Conservation (phyloP, 1,284 basidiomycete species). For the Cryptococcus amylolentus region DNA sequence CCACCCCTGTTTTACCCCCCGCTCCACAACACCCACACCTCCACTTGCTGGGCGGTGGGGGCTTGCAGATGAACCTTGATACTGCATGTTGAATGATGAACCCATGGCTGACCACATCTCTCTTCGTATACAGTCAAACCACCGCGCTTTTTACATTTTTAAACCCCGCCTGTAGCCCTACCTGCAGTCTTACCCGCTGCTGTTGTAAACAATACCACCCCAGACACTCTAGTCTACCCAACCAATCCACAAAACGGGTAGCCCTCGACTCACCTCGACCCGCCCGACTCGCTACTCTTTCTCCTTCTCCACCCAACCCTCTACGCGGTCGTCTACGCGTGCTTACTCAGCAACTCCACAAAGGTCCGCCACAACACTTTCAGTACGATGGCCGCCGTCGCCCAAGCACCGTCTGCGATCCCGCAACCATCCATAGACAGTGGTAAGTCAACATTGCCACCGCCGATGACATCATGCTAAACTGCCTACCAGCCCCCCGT, state of each 20-base stretch:
- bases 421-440: neutral
- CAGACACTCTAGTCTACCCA: too few species aligned
- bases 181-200: neutral
- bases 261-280: too few species aligned
- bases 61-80: neutral
- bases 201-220: too few species aligned
- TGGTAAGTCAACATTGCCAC: neutral
- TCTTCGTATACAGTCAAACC: neutral
- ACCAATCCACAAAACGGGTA: too few species aligned
- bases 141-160: too few species aligned
- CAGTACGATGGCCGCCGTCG: conserved; percentile 12
- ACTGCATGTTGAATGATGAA: neutral
- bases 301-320: too few species aligned
- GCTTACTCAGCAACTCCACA: too few species aligned
- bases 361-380: neutral
- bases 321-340: too few species aligned
- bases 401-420: conserved; percentile 10
- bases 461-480: neutral
- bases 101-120: neutral
- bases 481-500: conserved; percentile 5
- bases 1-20: neutral
- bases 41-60: too few species aligned
- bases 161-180: too few species aligned
- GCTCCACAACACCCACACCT: too few species aligned
- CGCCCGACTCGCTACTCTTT: too few species aligned